Conservation (phyloP, 257 asterid species). For the Solanum bukasovii region DNA sequence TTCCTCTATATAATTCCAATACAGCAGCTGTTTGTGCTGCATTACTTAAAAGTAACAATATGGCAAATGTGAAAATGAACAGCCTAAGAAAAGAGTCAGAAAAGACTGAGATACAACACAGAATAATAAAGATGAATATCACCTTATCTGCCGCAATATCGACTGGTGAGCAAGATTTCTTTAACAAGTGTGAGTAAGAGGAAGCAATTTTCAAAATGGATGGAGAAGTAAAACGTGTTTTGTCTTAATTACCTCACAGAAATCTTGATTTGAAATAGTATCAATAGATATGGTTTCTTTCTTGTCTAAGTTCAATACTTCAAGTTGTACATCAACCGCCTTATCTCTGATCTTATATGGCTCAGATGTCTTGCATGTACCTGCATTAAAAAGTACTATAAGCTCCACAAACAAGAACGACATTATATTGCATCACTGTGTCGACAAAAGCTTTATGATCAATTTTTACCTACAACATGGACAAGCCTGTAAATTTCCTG, state of each 20-base stretch:
- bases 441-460: not conserved
- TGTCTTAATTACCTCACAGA: slow-evolving; percentile 56
- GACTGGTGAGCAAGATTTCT: not conserved
- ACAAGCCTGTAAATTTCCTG: slow-evolving; percentile 83
- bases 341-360: slow-evolving; percentile 69
- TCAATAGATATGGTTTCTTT: slow-evolving; percentile 66
- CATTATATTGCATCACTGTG: not conserved
- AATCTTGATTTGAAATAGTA: slow-evolving; percentile 70
- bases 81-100: not conserved
- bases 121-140: not conserved
- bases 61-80: not conserved
- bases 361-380: slow-evolving; percentile 55
- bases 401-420: not conserved
- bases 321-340: slow-evolving; percentile 71
- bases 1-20: not conserved
- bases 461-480: slow-evolving; percentile 71
- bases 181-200: not conserved
- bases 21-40: not conserved
- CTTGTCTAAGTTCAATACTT: slow-evolving; percentile 70
- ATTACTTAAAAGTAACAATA: not conserved
- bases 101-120: not conserved
- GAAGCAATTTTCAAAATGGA: not conserved
- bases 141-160: not conserved
- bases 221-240: not conserved
- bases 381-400: slow-evolving; percentile 22